A percentile compares a stretch with the other conserved stretches of the same genome.
These are phyloP conservation scores for Phytopythium kandeliae DNA, from an alignment of 352 stramenopile genomes.

Conservation along the genomic window DNA sequence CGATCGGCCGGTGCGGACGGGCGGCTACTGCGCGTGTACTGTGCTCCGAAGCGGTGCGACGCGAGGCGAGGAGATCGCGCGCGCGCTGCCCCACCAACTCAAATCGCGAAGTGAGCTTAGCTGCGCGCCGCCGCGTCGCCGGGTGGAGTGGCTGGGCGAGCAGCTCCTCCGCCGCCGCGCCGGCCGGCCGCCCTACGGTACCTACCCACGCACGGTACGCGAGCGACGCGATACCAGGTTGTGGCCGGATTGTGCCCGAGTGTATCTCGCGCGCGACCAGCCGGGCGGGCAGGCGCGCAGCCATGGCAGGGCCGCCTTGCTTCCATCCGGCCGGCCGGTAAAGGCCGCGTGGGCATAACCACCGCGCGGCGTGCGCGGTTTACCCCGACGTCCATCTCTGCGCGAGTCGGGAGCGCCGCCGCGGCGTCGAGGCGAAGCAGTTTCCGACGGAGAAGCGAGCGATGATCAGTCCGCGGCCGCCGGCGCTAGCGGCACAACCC, in stretches of 20 bases:
- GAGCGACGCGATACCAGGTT: background rate
- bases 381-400: too few species aligned
- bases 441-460: conserved; percentile 7
- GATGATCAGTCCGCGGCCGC: conserved; percentile 4
- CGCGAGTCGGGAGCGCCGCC: background rate
- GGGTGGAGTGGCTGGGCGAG: background rate
- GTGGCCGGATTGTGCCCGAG: conserved; percentile 4
- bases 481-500: background rate
- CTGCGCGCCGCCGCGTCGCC: too few species aligned
- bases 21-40: too few species aligned
- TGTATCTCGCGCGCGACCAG: conserved; percentile 7
- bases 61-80: too few species aligned
- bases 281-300: background rate
- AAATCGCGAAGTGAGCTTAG: conserved; percentile 10
- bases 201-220: too few species aligned
- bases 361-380: too few species aligned
- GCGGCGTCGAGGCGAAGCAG: conserved; percentile 2
- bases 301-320: background rate
- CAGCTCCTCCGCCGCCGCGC: background rate
- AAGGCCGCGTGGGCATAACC: too few species aligned
- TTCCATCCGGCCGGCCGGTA: background rate
- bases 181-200: too few species aligned
- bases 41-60: too few species aligned
- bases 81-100: too few species aligned
- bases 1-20: too few species aligned